Evolutionary conservation across 1,284 basidiomycete genomes (phyloP).

Genomic region (Veloboletus limbatus): DNA sequence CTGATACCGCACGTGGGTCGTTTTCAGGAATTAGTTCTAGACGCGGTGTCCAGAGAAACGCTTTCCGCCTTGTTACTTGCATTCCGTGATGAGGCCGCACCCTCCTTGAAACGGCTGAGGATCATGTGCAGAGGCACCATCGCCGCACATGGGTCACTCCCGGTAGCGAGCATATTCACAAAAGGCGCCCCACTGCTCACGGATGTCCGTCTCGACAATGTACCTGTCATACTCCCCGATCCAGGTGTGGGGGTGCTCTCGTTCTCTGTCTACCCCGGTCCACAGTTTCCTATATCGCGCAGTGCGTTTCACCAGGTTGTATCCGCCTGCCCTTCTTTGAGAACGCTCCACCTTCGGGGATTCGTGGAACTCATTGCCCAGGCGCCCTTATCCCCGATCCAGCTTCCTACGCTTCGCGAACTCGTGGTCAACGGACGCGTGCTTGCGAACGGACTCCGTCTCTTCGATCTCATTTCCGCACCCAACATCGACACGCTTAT

Average conservation of each 20-base stretch:
- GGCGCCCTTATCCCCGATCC: conserved; percentile 20
- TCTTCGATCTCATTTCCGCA: conserved; percentile 33
- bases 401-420: conserved; percentile 28
- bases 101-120: conserved; percentile 24
- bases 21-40: conserved; percentile 32
- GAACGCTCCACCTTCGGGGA: conserved; percentile 30
- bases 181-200: conserved; percentile 30
- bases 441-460: conserved; percentile 28
- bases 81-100: conserved; percentile 30
- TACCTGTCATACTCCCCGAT: conserved; percentile 28
- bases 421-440: conserved; percentile 32
- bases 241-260: conserved; percentile 21
- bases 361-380: conserved; percentile 27
- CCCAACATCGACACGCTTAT: conserved; percentile 32
- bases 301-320: conserved; percentile 24
- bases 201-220: conserved; percentile 31
- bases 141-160: conserved; percentile 27
- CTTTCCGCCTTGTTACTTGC: conserved; percentile 20
- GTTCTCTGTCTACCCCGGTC: conserved; percentile 31
- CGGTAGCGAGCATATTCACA: conserved; percentile 23
- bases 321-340: conserved; percentile 21
- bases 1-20: conserved; percentile 30
- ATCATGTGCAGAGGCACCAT: conserved; percentile 35
- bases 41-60: conserved; percentile 32
- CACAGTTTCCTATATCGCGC: conserved; percentile 31